Evolutionary conservation across 2,329 filamentous ascomycete genomes (phyloP), one percentile per base, ranked within the genome.

Genomic region (Alternaria alternata): DNA sequence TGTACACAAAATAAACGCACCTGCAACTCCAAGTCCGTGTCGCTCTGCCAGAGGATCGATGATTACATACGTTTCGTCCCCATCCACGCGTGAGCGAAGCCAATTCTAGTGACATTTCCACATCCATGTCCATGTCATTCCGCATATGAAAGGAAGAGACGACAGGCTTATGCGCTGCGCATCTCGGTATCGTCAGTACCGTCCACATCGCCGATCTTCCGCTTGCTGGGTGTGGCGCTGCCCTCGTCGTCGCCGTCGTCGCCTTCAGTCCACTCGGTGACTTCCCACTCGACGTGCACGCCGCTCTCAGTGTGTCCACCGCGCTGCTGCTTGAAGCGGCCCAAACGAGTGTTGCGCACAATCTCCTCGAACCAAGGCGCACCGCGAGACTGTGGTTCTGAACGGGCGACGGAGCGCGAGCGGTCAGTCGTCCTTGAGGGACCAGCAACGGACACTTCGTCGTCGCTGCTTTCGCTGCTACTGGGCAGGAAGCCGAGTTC

Each of bases 321-420:
- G 61, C 83, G 84, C 72, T 84, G 85, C 67, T 87, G 86, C 74
- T 87, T 88, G 77, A 91, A 83, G 51, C 85, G 88, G 2, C 91
- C 91, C 42, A 96, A 80, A 39, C 84, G 84, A 66, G 91, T 94
- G 54, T 92, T 89, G 70, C 91, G 86, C 3, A 96, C 86, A 83
- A 96, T 85, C 64, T 87, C 87, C 69, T 96, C 92, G 68, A 96
- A 94, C 92, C 93, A 97, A 0, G 93, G 91, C 28, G 94, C 85
- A 3, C 90, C 89, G n/a, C 79, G 77, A 3, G 79, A 56, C 24
- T 64, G 68, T 34, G 77, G 69, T 28, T 69, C 66, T 36, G 68
- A 54, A 30, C 69, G 64, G 18, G 48, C 63, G 12, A 72, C 57
- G 4, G 62, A 42, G 7, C 66, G 69, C 5, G 63, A 24, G 42